A percentile compares a stretch with the other conserved stretches of the same genome.
Evolutionary conservation across 2,329 filamentous ascomycete genomes (phyloP).

Genomic region (Calonectria henricotiae): DNA sequence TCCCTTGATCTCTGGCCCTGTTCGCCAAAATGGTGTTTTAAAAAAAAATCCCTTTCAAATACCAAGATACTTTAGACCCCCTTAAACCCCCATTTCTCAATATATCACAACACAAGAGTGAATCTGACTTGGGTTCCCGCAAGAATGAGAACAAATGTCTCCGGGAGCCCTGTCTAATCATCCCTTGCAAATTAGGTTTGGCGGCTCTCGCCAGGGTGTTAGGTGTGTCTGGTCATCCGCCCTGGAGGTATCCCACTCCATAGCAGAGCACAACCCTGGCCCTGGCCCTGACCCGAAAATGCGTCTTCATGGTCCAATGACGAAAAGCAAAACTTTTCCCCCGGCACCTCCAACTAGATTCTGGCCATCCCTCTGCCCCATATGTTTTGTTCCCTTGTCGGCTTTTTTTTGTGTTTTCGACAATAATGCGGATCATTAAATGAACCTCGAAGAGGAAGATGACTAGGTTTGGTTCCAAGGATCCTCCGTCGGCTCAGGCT

Average conservation of each 20-base stretch:
- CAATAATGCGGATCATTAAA: slow-evolving; percentile 23
- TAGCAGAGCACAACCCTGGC: slow-evolving; percentile 44
- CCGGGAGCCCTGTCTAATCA: slow-evolving; percentile 44
- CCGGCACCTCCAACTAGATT: slow-evolving; percentile 35
- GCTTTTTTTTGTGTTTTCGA: slow-evolving; percentile 21
- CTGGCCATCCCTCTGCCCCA: slow-evolving; percentile 34
- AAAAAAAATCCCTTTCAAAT: slow-evolving; percentile 8
- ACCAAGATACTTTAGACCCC: slow-evolving; percentile 7
- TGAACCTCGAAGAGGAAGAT: slow-evolving; percentile 3
- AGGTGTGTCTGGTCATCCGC: slow-evolving; percentile 40
- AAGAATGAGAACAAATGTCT: slow-evolving; percentile 39
- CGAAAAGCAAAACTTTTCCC: slow-evolving; percentile 50
- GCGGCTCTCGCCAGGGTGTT: slow-evolving; percentile 40
- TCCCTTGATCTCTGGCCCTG: slow-evolving; percentile 20
- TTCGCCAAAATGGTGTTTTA: slow-evolving; percentile 1
- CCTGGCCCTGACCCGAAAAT: slow-evolving; percentile 46
- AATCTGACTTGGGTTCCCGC: slow-evolving; percentile 39
- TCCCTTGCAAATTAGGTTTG: slow-evolving; percentile 46
- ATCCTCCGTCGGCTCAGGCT: slow-evolving; percentile 1
- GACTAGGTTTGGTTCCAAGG: slow-evolving; percentile 1
- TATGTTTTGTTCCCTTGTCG: slow-evolving; percentile 34
- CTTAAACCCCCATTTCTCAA: slow-evolving; percentile 14
- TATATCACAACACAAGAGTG: slow-evolving; percentile 21
- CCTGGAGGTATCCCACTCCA: slow-evolving; percentile 50
- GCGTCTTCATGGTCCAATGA: slow-evolving; percentile 40